These are phyloP conservation scores for Neofusicoccum parvum DNA, from an alignment of 2,329 filamentous ascomycete genomes.

Conservation along the genomic window DNA sequence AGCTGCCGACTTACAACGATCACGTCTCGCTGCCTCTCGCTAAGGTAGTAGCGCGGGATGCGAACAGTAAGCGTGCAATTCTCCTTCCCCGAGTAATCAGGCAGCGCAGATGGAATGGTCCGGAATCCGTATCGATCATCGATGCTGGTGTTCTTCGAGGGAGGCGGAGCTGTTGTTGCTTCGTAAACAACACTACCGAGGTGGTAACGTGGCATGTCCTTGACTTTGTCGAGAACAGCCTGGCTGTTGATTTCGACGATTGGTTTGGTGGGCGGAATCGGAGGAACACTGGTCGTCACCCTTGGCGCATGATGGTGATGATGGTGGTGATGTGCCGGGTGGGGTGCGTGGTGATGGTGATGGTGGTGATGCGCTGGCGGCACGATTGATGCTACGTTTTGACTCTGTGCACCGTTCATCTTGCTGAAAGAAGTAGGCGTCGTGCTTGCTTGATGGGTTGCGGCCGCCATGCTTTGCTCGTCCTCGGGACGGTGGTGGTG, in stretches of 20 bases:
- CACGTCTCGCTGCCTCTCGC: slow-evolving; percentile 70
- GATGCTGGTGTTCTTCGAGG: slow-evolving; percentile 38
- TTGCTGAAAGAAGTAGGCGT: slow-evolving; percentile 27
- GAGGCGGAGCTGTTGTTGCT: slow-evolving; percentile 59
- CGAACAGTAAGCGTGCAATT: slow-evolving; percentile 92
- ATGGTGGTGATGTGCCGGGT: slow-evolving; percentile 40
- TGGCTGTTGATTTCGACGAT: slow-evolving; percentile 28
- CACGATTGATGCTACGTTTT: slow-evolving; percentile 27
- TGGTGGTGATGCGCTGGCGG: slow-evolving; percentile 37
- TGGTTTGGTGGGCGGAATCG: slow-evolving; percentile 12
- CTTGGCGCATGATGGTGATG: slow-evolving; percentile 41
- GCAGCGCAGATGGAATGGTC: slow-evolving; percentile 70
- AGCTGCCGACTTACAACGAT: slow-evolving; percentile 79
- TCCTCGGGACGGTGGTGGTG: slow-evolving; percentile 58
- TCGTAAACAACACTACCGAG: slow-evolving; percentile 84
- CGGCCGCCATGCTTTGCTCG: slow-evolving; percentile 37
- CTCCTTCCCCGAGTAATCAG: slow-evolving; percentile 69
- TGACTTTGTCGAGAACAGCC: slow-evolving; percentile 14
- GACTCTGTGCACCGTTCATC: slow-evolving; percentile 23
- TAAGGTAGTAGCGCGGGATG: slow-evolving; percentile 77
- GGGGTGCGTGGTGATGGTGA: slow-evolving; percentile 41
- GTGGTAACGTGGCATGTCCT: slow-evolving; percentile 61
- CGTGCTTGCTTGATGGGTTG: slow-evolving; percentile 21
- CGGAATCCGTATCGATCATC: slow-evolving; percentile 61
- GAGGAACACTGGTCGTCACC: background rate